Percentiles rank a stretch among this genome's conserved stretches.
phyloP scores from a whole-genome alignment of 2,329 filamentous ascomycete genomes.

The Pezicula rhizophila region DNA sequence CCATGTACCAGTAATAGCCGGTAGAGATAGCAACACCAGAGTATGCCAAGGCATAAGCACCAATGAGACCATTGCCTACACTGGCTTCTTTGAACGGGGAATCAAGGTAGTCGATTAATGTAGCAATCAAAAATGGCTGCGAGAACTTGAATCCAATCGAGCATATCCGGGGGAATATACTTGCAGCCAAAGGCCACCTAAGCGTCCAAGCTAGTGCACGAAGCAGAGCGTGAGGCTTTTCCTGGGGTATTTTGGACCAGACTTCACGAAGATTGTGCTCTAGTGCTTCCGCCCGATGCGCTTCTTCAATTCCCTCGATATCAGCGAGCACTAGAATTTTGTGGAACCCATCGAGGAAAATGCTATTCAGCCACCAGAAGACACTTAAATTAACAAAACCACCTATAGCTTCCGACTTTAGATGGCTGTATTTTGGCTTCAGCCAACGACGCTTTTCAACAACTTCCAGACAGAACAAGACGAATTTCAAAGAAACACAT shows the following conservation, averaged over 20 bases:
- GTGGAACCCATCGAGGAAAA: not conserved
- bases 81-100: not conserved
- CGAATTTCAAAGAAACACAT: too few relatives aligned
- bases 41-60: slow-evolving; percentile 14
- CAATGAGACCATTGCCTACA: slow-evolving; percentile 14
- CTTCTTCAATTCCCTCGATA: not conserved
- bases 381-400: slow-evolving; percentile 3
- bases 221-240: not conserved
- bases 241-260: not conserved
- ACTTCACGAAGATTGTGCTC: not conserved
- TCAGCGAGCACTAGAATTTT: not conserved
- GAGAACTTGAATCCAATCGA: not conserved
- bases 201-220: not conserved
- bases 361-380: slow-evolving; percentile 5
- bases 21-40: slow-evolving; percentile 11
- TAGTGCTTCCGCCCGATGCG: not conserved
- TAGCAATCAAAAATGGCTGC: not conserved
- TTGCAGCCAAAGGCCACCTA: not conserved
- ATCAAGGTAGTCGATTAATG: not conserved
- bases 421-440: not conserved
- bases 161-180: not conserved
- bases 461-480: not conserved
- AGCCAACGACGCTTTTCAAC: not conserved
- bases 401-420: slow-evolving; percentile 1
- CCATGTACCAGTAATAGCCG: slow-evolving; percentile 17